phyloP scores from a whole-genome alignment of 129 eudicot species.

The Dittrichia graveolens region DNA sequence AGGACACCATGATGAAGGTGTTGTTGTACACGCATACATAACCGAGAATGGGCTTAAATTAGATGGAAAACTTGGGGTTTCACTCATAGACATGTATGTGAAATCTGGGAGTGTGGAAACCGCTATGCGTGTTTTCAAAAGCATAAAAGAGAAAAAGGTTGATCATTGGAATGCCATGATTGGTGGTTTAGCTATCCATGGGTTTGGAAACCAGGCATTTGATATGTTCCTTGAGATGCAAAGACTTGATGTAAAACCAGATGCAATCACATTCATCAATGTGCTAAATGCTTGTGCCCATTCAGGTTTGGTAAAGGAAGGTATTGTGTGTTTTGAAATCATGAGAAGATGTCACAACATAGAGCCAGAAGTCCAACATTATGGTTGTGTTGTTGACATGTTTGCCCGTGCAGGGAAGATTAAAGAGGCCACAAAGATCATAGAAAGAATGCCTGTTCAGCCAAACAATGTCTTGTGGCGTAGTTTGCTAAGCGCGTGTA shows the following conservation, averaged over 20 bases:
- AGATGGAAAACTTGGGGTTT: constrained; percentile 62
- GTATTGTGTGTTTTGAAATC: constrained; percentile 61
- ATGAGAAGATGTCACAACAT: constrained; percentile 56
- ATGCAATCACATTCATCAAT: constrained; percentile 63
- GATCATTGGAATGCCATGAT: constrained; percentile 89
- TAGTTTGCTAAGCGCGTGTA: constrained; percentile 60
- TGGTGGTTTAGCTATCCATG: constrained; percentile 75
- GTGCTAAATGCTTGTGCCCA: constrained; percentile 76
- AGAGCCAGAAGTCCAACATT: constrained; percentile 70
- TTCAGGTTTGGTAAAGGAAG: constrained; percentile 74
- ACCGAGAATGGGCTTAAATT: constrained; percentile 33
- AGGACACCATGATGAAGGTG: constrained; percentile 58
- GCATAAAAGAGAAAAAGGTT: constrained; percentile 39
- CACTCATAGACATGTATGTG: constrained; percentile 78
- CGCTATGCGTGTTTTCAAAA: constrained; percentile 56
- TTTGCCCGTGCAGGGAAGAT: constrained; percentile 66
- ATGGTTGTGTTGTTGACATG: constrained; percentile 77
- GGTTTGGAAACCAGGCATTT: constrained; percentile 64
- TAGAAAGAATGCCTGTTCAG: constrained; percentile 61
- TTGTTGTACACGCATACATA: constrained; percentile 48
- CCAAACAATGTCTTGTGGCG: constrained; percentile 68
- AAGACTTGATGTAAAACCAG: constrained; percentile 49
- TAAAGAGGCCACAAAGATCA: constrained; percentile 52
- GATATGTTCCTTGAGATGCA: constrained; percentile 59
- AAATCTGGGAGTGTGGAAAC: constrained; percentile 68